phyloP scores from a whole-genome alignment of 805 yeast species.

The Candida glaebosa region DNA sequence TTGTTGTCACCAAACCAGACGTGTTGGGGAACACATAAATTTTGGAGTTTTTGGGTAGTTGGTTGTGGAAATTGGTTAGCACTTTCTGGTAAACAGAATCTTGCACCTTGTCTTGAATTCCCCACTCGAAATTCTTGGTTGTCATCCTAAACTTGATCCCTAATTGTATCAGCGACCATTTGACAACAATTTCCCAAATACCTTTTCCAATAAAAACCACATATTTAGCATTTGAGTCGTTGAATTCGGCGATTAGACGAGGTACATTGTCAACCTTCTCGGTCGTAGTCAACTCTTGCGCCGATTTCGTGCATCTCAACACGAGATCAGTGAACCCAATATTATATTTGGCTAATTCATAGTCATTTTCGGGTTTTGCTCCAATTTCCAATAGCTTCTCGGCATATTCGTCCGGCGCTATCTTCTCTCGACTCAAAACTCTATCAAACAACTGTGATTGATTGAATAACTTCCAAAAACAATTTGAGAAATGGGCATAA shows the following conservation, averaged over 20 bases:
- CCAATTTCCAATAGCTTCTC: conserved; percentile 10
- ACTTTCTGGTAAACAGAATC: conserved; percentile 10
- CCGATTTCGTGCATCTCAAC: conserved; percentile 57
- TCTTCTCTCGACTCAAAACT: conserved; percentile 8
- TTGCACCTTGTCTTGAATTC: conserved; percentile 31
- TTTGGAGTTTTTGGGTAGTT: conserved; percentile 15
- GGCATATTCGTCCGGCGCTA: conserved; percentile 12
- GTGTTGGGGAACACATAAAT: conserved; percentile 68
- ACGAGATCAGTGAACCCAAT: conserved; percentile 75
- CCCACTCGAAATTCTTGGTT: conserved; percentile 49
- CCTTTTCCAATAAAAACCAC: conserved; percentile 71
- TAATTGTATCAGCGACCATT: conserved; percentile 22
- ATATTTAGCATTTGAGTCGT: conserved; percentile 31
- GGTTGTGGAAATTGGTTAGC: conserved; percentile 15
- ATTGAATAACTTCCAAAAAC: conserved; percentile 64
- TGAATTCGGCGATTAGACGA: conserved; percentile 44
- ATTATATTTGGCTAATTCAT: conserved; percentile 34
- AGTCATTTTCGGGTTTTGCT: conserved; percentile 36
- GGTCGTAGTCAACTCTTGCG: conserved; percentile 45
- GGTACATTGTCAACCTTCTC: conserved; percentile 61
- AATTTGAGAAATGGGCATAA: conserved; percentile 67
- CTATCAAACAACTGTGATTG: conserved; percentile 44
- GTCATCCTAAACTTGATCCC: conserved; percentile 23
- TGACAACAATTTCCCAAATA: conserved; percentile 61
- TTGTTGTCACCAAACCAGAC: conserved; percentile 61